Conservation (phyloP, 306 rosid species). For the Malus sylvestris region DNA sequence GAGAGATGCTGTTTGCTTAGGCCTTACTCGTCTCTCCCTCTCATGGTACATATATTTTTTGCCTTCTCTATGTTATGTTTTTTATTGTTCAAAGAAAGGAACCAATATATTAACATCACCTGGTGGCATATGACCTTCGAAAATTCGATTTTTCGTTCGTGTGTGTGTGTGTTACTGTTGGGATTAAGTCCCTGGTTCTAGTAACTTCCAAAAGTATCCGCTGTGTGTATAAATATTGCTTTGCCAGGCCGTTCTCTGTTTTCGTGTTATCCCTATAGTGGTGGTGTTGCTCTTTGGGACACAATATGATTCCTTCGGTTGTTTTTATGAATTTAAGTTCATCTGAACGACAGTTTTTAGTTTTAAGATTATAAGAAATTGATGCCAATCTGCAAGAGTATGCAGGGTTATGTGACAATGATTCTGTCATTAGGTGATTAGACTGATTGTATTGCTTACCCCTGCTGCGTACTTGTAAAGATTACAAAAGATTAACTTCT, state of each 20-base stretch:
- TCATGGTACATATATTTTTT: conserved; percentile 45
- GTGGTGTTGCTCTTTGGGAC: neutral
- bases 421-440: neutral
- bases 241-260: neutral
- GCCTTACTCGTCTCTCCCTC: conserved; percentile 72
- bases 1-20: conserved; percentile 82
- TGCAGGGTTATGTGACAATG: neutral
- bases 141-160: neutral
- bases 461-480: neutral
- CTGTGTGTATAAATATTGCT: neutral
- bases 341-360: neutral
- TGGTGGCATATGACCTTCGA: neutral
- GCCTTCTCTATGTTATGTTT: neutral
- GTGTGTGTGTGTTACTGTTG: neutral
- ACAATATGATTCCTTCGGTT: neutral
- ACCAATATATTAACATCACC: neutral
- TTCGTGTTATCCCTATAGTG: neutral
- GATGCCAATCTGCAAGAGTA: neutral
- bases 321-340: neutral
- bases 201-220: neutral
- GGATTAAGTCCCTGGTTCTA: neutral
- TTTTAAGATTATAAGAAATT: neutral
- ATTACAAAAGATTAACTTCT: neutral
- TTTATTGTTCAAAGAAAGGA: neutral
- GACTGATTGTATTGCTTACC: neutral